Conservation (phyloP, 805 yeast species). For the Wickerhamiella azyma region DNA sequence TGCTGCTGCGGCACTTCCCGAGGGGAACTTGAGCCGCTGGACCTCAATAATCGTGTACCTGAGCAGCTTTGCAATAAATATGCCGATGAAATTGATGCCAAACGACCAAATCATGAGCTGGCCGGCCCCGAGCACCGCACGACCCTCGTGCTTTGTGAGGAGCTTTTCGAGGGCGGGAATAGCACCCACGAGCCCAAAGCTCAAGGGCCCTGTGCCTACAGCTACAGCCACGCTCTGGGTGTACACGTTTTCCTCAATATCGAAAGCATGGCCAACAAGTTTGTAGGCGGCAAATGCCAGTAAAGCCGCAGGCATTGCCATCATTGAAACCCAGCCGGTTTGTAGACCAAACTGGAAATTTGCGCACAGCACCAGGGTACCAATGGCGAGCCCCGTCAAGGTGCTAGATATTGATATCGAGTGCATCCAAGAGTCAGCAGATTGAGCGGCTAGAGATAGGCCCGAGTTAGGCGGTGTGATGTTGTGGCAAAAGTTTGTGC, state of each 20-base stretch:
- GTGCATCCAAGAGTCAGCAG: not conserved
- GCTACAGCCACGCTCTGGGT: conserved; percentile 91
- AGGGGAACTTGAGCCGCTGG: conserved; percentile 82
- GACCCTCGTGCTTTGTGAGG: conserved; percentile 52
- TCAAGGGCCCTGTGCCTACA: conserved; percentile 93
- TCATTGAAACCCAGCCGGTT: conserved; percentile 99
- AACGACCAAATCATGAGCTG: conserved; percentile 69
- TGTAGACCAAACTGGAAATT: conserved; percentile 94
- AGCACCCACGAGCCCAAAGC: conserved; percentile 90
- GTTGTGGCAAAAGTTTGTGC: too few relatives aligned
- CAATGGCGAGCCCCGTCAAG: conserved; percentile 54
- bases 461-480: too few relatives aligned
- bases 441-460: not conserved
- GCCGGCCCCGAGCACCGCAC: conserved; percentile 28
- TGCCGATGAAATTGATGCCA: conserved; percentile 88
- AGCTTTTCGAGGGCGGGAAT: conserved; percentile 92
- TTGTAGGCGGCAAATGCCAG: conserved; percentile 76
- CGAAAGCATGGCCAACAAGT: conserved; percentile 30
- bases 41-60: conserved; percentile 75
- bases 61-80: conserved; percentile 83
- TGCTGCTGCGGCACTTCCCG: conserved; percentile 93
- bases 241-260: conserved; percentile 90
- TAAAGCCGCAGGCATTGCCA: conserved; percentile 89
- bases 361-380: conserved; percentile 71
- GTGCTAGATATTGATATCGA: not conserved